Base-by-base conservation (phyloP, 371 early-diverging fungal genomes). In the Mucor indicus region DNA sequence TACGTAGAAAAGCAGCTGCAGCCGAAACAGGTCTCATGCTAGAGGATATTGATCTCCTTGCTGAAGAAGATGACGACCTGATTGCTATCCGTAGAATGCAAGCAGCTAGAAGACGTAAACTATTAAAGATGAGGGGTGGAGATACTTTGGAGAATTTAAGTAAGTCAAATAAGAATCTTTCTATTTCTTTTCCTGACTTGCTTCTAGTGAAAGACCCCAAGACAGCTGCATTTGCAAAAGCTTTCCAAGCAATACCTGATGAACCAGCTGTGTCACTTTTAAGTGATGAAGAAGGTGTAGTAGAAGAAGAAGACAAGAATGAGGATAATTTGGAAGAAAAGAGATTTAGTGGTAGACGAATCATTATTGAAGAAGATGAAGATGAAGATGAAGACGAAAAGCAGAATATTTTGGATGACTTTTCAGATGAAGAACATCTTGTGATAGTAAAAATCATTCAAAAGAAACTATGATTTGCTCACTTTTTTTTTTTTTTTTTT, bases 191-290 rank as follows among this genome's bases (percentile, higher is more conserved):
- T n/a, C n/a, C n/a, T n/a, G n/a, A n/a, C n/a, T n/a, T n/a, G n/a
- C n/a, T n/a, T n/a, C 12, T 29, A 62, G 69, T 70, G 8, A 46
- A 48, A 2, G 56, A 76, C 24, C 70, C 72, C 6, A 62, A 69
- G 25, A 76, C 76, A 1, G 61, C 64, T 9, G 76, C 76, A 19
- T 76, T 76, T 60, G 76, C 72, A 13, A 69, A 69, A 23, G 72
- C 76, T 8, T 62, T 62, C 4, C 45, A 50, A 25, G 53, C 64
- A 22, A 40, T 60, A 13, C 44, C 55, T 20, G 64, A 61, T 15
- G 60, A 63, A n/a, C 37, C 25, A 10, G 53, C 47, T 6, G 31
- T 38, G 4, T 21, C 50, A 8, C 44, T 53, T 20, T 39, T 74
- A 11, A 62, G 63, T n/a, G 59, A 62, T 31, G 43, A 49, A 15